Evolutionary conservation across 345 rosid species (phyloP).

Genomic region (Salix arbutifolia): DNA sequence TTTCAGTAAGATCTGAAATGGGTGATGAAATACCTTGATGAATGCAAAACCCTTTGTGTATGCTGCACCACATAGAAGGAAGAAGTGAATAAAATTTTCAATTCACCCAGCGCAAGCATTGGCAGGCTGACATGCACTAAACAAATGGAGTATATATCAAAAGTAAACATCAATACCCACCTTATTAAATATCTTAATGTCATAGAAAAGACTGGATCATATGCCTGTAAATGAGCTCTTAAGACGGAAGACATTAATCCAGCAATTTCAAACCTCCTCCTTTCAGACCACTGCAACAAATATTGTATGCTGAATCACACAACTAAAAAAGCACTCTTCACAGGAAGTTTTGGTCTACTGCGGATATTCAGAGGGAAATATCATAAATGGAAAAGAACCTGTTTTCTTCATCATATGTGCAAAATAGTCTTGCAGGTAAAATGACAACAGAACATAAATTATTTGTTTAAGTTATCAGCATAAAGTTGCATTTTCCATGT

Average conservation of each 20-base stretch:
- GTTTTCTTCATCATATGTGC: neutral
- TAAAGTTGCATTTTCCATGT: neutral
- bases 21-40: constrained; percentile 75
- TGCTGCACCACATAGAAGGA: constrained; percentile 47
- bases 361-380: neutral
- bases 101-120: neutral
- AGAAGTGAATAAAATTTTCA: constrained; percentile 3
- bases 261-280: constrained; percentile 85
- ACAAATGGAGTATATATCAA: neutral
- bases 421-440: too few relatives aligned
- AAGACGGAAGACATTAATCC: constrained; percentile 81
- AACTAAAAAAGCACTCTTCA: neutral
- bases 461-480: neutral
- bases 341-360: neutral
- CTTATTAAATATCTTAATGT: constrained; percentile 81
- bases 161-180: constrained; percentile 26
- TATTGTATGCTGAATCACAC: constrained; percentile 13
- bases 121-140: neutral
- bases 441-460: too few relatives aligned
- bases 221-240: constrained; percentile 81
- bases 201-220: constrained; percentile 82
- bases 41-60: constrained; percentile 77
- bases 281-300: constrained; percentile 79
- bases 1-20: constrained; percentile 79
- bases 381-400: neutral